Percentiles rank a stretch among this genome's conserved stretches.
Evolutionary conservation across 1,284 basidiomycete species (phyloP).

Genomic region (Agaricales sp.): DNA sequence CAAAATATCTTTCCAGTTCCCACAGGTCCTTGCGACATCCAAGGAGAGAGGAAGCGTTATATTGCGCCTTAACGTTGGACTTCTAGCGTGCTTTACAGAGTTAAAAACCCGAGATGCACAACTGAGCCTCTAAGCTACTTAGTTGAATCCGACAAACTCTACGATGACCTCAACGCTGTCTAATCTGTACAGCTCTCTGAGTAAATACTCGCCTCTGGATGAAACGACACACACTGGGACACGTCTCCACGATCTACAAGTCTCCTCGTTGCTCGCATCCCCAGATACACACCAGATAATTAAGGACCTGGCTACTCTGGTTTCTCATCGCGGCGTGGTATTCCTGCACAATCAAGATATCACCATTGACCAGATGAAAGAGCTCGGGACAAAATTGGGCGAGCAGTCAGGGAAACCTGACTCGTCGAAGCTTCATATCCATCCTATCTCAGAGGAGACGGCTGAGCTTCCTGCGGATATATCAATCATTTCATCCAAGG

Average conservation of each 20-base stretch:
- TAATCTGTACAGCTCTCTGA: constrained; percentile 4
- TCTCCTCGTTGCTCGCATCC: constrained; percentile 2
- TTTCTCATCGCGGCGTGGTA: constrained; percentile 63
- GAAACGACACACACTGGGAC: constrained; percentile 5
- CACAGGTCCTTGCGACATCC: no score
- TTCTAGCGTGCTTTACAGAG: no score
- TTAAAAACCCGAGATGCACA: no score
- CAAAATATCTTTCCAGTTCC: no score
- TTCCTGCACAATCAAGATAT: constrained; percentile 56
- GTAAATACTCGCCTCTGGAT: constrained; percentile 1
- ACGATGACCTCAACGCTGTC: no score
- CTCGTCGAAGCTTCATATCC: constrained; percentile 47
- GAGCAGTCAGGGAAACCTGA: constrained; percentile 46
- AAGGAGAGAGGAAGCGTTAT: no score
- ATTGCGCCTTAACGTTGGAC: no score
- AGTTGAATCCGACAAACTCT: no score
- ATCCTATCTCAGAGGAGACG: constrained; percentile 49
- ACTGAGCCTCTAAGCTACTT: no score
- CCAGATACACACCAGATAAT: constrained; percentile 30
- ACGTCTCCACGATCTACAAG: constrained; percentile 3
- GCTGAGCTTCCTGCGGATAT: constrained; percentile 39
- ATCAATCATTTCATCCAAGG: constrained; percentile 33
- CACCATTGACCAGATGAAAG: constrained; percentile 31
- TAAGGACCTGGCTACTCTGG: constrained; percentile 39
- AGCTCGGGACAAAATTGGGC: constrained; percentile 39